Evolutionary conservation across 257 asterid genomes (phyloP).

Genomic region (Plantago ovata): DNA sequence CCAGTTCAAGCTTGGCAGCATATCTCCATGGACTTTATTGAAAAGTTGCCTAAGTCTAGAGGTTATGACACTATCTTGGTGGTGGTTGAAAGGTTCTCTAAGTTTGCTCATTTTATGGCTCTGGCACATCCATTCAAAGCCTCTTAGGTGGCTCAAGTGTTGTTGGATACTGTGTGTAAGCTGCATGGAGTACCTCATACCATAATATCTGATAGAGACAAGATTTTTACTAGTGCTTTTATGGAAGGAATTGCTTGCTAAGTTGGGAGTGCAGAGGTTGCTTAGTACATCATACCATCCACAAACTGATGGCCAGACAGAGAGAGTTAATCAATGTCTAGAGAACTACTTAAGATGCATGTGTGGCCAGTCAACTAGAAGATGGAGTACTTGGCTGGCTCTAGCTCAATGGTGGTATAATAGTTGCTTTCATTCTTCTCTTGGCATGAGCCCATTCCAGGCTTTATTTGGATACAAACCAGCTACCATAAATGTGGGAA

Average conservation of each 20-base stretch:
- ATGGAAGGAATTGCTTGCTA: not conserved
- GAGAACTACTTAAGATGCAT: not conserved
- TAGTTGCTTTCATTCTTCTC: not conserved
- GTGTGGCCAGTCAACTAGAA: not conserved
- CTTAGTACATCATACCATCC: not conserved
- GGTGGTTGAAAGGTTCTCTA: not conserved
- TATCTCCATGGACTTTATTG: not conserved
- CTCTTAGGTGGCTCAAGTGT: not conserved
- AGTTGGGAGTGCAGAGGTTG: not conserved
- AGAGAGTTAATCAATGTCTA: not conserved
- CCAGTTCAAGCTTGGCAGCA: not conserved
- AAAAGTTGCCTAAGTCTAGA: not conserved
- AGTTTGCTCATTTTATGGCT: not conserved
- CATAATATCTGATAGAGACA: too few relatives aligned
- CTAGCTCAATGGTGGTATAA: not conserved
- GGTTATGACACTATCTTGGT: conserved; percentile 1
- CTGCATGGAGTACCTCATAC: too few relatives aligned
- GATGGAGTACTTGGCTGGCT: not conserved
- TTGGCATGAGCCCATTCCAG: not conserved
- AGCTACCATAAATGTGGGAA: too few relatives aligned
- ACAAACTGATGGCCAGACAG: not conserved
- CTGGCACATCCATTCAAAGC: not conserved
- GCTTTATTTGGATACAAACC: too few relatives aligned
- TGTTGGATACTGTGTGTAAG: too few relatives aligned
- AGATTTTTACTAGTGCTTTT: too few relatives aligned